These are phyloP conservation scores for Backusella circina DNA, from an alignment of 192 early-diverging fungal genomes.

Conservation along the genomic window DNA sequence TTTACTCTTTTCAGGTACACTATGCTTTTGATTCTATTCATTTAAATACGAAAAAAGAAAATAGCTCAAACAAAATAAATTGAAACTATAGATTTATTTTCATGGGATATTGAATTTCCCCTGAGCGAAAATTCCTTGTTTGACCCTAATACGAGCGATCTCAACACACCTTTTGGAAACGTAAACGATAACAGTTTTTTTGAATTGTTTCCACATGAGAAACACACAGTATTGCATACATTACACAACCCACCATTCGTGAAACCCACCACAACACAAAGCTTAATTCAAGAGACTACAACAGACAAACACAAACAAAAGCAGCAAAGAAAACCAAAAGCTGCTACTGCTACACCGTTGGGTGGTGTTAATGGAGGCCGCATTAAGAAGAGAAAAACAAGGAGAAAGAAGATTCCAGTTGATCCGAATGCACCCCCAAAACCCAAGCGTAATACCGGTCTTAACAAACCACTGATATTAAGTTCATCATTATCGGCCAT, in stretches of 20 bases:
- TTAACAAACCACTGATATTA: slow-evolving; percentile 48
- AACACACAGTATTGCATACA: neutral
- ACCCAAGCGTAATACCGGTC: slow-evolving; percentile 40
- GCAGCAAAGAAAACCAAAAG: neutral
- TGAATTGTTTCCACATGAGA: neutral
- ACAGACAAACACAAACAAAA: neutral
- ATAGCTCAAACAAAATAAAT: neutral
- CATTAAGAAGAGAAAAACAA: slow-evolving; percentile 6
- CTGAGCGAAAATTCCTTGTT: slow-evolving; percentile 1
- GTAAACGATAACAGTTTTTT: neutral
- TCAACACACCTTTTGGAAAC: neutral
- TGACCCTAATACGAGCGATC: neutral
- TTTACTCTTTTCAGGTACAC: neutral
- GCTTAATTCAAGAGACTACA: neutral
- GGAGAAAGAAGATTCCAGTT: slow-evolving; percentile 9
- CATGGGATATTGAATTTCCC: neutral
- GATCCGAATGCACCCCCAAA: slow-evolving; percentile 34
- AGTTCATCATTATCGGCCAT: slow-evolving; percentile 36
- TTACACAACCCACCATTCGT: neutral
- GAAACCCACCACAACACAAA: neutral
- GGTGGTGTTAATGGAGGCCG: neutral
- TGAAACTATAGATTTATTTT: slow-evolving; percentile 5
- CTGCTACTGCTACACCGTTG: neutral
- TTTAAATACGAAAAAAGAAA: neutral
- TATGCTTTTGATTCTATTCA: neutral